phyloP scores from a whole-genome alignment of 805 yeast species.

The Pichia kluyveri region DNA sequence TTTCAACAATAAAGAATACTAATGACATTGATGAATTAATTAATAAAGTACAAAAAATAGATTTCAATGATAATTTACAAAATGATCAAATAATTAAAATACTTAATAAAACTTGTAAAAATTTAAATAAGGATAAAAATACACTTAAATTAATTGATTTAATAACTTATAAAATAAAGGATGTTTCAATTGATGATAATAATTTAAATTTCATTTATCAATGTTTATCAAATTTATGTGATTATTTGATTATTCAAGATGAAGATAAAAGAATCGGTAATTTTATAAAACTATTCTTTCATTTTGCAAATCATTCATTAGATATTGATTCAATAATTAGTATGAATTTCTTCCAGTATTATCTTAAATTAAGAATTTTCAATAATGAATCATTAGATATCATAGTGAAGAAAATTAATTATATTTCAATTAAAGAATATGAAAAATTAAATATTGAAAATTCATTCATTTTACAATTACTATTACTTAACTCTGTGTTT shows the following conservation, averaged over 20 bases:
- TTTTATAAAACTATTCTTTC: constrained; percentile 37
- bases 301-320: constrained; percentile 23
- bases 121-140: background rate
- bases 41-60: background rate
- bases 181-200: constrained; percentile 2
- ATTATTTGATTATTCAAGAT: background rate
- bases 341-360: background rate
- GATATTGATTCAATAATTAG: background rate
- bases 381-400: background rate
- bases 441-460: background rate
- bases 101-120: background rate
- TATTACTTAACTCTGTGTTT: background rate
- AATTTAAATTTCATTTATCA: constrained; percentile 2
- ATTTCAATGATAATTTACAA: background rate
- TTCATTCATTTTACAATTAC: background rate
- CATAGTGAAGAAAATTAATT: background rate
- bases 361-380: background rate
- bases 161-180: constrained; percentile 14
- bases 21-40: background rate
- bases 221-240: background rate
- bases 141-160: constrained; percentile 13
- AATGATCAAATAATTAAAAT: constrained; percentile 3
- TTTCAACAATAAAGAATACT: background rate
- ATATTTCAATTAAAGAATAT: background rate
- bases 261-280: constrained; percentile 34